Conservation (phyloP, 768 basidiomycete species). For the Termitomyces sp. region DNA sequence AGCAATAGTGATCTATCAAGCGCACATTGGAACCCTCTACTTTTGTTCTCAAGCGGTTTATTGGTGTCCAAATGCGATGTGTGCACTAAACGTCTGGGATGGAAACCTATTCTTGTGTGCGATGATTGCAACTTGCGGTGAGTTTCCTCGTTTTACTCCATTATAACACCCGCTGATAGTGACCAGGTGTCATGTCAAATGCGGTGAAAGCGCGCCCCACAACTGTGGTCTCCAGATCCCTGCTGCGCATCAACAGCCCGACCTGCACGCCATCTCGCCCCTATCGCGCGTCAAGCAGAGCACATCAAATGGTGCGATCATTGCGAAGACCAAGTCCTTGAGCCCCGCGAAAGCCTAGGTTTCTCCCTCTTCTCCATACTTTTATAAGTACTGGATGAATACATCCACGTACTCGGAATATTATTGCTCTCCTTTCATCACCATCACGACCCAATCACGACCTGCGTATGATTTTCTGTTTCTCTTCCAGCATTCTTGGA, state of each 20-base stretch:
- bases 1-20: slow-evolving; percentile 22
- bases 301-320: slow-evolving; percentile 27
- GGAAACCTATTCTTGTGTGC: slow-evolving; percentile 83
- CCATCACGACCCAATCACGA: not conserved
- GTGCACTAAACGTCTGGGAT: slow-evolving; percentile 77
- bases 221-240: slow-evolving; percentile 63
- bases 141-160: slow-evolving; percentile 15
- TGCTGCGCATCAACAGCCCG: slow-evolving; percentile 23
- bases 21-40: slow-evolving; percentile 66
- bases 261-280: slow-evolving; percentile 30
- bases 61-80: slow-evolving; percentile 78
- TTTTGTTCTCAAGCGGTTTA: slow-evolving; percentile 73
- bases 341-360: slow-evolving; percentile 13
- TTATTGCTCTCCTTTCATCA: not conserved
- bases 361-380: not conserved
- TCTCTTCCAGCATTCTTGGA: not conserved
- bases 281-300: slow-evolving; percentile 38
- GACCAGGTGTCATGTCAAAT: slow-evolving; percentile 77
- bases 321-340: slow-evolving; percentile 22
- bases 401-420: not conserved
- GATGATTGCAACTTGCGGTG: slow-evolving; percentile 85
- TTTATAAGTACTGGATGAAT: not conserved
- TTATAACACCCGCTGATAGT: slow-evolving; percentile 4
- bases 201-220: slow-evolving; percentile 76
- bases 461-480: not conserved